A percentile compares a stretch with the other conserved stretches of the same genome.
phyloP scores from a whole-genome alignment of 306 rosid genomes.

The Argentina anserina region DNA sequence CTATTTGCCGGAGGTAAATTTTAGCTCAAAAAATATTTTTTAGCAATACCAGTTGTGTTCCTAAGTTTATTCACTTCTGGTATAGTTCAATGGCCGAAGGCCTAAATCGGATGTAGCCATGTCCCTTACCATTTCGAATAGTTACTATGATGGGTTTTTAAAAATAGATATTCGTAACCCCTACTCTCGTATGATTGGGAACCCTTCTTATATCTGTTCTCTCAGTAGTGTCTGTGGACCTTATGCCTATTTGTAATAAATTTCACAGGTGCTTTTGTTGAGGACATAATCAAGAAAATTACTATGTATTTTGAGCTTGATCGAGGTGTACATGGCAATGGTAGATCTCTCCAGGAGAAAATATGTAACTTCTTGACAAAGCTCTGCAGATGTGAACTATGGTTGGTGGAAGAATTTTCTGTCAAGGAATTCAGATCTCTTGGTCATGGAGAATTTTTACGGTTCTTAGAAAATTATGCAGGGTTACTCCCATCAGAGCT shows the following conservation, averaged over 20 bases:
- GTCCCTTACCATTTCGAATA: background rate
- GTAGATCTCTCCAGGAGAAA: slow-evolving; percentile 30
- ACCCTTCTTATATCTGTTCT: background rate
- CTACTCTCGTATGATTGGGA: background rate
- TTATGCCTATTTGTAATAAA: slow-evolving; percentile 15
- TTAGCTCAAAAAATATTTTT: background rate
- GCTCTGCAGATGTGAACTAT: slow-evolving; percentile 61
- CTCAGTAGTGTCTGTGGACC: slow-evolving; percentile 14
- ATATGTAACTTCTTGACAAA: slow-evolving; percentile 48
- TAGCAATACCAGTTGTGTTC: background rate
- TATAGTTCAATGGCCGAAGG: background rate
- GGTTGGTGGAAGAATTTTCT: slow-evolving; percentile 72
- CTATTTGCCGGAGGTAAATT: background rate
- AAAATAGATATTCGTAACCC: background rate
- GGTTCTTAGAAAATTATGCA: slow-evolving; percentile 55
- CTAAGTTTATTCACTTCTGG: background rate
- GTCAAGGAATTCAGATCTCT: slow-evolving; percentile 63
- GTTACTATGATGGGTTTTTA: too few species aligned
- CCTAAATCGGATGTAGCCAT: background rate
- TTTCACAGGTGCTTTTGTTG: slow-evolving; percentile 56
- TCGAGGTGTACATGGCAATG: slow-evolving; percentile 27
- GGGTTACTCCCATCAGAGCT: slow-evolving; percentile 59
- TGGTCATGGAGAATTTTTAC: slow-evolving; percentile 73
- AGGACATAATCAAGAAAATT: slow-evolving; percentile 60
- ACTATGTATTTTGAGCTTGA: slow-evolving; percentile 50